These are phyloP conservation scores for Neopestalotiopsis sp. DNA, from an alignment of 2,329 filamentous ascomycete species.

Conservation along the genomic window DNA sequence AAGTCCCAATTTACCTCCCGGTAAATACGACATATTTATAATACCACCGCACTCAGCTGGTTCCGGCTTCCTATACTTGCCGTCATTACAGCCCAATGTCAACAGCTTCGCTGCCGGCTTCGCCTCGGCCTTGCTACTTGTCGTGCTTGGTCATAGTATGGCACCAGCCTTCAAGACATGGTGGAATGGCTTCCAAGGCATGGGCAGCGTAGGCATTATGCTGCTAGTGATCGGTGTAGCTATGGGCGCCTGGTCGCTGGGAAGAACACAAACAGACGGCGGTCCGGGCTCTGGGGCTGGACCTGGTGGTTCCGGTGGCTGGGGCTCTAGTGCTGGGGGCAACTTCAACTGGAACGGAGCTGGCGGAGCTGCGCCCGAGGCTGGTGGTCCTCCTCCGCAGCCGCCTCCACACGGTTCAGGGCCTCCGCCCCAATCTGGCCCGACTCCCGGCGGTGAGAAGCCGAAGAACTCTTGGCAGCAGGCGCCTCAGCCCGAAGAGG, in stretches of 20 bases:
- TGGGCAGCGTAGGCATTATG: conserved; percentile 75
- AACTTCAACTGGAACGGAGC: conserved; percentile 24
- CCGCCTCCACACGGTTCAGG: conserved; percentile 42
- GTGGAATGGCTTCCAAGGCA: conserved; percentile 72
- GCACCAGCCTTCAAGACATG: conserved; percentile 77
- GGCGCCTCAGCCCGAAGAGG: conserved; percentile 10
- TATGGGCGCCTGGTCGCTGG: conserved; percentile 78
- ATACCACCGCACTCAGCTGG: conserved; percentile 92
- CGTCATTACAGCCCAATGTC: conserved; percentile 81
- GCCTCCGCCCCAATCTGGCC: conserved; percentile 34
- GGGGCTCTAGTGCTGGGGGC: conserved; percentile 29
- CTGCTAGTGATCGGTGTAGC: conserved; percentile 76
- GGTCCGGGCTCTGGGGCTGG: conserved; percentile 32
- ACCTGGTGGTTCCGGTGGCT: conserved; percentile 28
- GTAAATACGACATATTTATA: conserved; percentile 97
- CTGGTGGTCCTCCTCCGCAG: conserved; percentile 39
- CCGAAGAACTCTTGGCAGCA: conserved; percentile 47
- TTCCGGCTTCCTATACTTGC: conserved; percentile 91
- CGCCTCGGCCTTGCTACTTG: conserved; percentile 73
- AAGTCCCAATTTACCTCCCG: conserved; percentile 71
- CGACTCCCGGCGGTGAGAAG: conserved; percentile 35
- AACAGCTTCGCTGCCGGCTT: conserved; percentile 94
- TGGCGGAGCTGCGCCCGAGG: conserved; percentile 28
- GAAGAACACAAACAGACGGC: conserved; percentile 64
- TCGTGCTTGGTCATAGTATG: conserved; percentile 75